Base-by-base conservation (phyloP, 164 flowering plant species). In the Tetracentron sinense region DNA sequence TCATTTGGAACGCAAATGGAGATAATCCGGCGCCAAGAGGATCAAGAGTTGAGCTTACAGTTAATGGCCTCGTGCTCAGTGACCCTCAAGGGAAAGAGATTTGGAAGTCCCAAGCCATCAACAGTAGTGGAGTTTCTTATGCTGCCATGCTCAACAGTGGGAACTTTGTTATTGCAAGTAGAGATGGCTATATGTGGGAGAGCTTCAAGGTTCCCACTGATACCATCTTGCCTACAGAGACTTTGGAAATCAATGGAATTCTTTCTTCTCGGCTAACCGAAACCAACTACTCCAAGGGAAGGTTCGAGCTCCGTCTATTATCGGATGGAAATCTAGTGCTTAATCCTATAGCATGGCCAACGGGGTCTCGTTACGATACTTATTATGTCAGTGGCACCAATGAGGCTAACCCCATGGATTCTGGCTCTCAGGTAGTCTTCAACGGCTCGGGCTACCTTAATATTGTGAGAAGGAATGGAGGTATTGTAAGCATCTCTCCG, bases 81-180 rank as follows among this genome's bases (percentile, higher is more conserved):
- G 69, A 72, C 35, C 60, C 70, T 10, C 22, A 31, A 27, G 77
- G 75, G 2, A 31, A 11, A 6, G n/a, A 20, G 42, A n/a, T 69
- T 7, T 70, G 79, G 78, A 54, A n/a, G 48, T 21, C 65, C 33
- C 1, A 38, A 38, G 1, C 20, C 11, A 12, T 35, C 7, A 4
- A 16, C 15, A 59, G 42, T 14, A 56, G 51, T 25, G 59, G 61
- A 0, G 72, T 56, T 21, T 31, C 67, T 22, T 65, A 73, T 54
- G 84, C 71, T 6, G 64, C 74, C 30, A 68, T 81, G 82, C 82
- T 73, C 15, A 81, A 83, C 51, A 69, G 67, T 4, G 87, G 87
- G 11, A 83, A 78, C 60, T 74, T 83, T 46, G 71, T 78, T n/a
- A 62, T 83, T 21, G 58, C 31, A 1, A 20, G 62, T 56, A 2